Conservation (phyloP, 352 stramenopile genomes). For the Phytophthora sp. region DNA sequence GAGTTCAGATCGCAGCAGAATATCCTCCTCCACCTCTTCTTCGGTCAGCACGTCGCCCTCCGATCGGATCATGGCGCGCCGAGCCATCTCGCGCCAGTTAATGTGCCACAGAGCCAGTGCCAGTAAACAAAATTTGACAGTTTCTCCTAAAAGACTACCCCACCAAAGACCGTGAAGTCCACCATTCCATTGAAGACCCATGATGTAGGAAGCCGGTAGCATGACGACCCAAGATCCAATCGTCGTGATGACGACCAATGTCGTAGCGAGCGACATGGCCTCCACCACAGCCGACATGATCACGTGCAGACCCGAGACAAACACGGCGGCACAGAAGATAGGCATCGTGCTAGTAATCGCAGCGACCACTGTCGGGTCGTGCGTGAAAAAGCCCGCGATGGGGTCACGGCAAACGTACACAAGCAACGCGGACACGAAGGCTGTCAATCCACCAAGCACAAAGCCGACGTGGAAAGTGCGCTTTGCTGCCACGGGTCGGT, state of each 20-base stretch:
- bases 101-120: constrained; percentile 58
- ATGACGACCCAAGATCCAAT: constrained; percentile 76
- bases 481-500: constrained; percentile 60
- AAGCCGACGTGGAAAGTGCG: constrained; percentile 71
- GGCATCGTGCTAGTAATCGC: constrained; percentile 66
- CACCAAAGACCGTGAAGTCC: constrained; percentile 77
- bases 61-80: constrained; percentile 65
- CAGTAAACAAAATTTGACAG: constrained; percentile 77
- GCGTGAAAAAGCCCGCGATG: constrained; percentile 73
- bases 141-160: constrained; percentile 74
- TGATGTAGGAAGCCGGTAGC: constrained; percentile 62
- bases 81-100: constrained; percentile 76
- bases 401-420: constrained; percentile 55
- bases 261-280: constrained; percentile 79
- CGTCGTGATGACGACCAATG: constrained; percentile 72
- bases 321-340: constrained; percentile 75
- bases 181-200: constrained; percentile 56
- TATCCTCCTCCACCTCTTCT: constrained; percentile 66
- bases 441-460: constrained; percentile 60
- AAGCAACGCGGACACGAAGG: constrained; percentile 55
- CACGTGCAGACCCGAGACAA: constrained; percentile 78
- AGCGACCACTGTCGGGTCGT: constrained; percentile 51
- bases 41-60: constrained; percentile 50
- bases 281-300: constrained; percentile 81
- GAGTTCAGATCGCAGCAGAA: constrained; percentile 62